Evolutionary conservation across 1,284 basidiomycete genomes (phyloP), one percentile per base, ranked within the genome.

Genomic region (Hypsizygus ulmarius): DNA sequence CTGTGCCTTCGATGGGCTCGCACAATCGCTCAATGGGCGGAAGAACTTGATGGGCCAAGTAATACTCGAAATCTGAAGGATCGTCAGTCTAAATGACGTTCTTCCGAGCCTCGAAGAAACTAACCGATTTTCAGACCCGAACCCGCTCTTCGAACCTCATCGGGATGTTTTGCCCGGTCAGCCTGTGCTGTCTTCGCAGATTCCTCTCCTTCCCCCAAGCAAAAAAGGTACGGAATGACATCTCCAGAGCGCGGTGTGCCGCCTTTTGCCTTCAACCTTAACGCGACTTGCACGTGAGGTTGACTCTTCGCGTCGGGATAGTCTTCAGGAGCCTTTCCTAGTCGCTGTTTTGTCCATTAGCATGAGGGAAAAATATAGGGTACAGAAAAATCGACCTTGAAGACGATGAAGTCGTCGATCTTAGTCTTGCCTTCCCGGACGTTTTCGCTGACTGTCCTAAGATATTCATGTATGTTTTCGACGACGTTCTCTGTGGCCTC

Each of bases 181-280:
- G 95, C 95, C 62, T 97, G 93, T 3, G 83, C 84, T 1, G 79
- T 79, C 66, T 89, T 93, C 5, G 84, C 73, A 0, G 76, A 70
- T 52, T 88, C 84, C 27, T 90, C 90, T 49, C 86, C 85, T 14
- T 87, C 81, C 3, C 82, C 79, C 1, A 91, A 59, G 63, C 96
- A 99, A 63, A 99, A 97, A 46, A 99, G 81, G 66, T 99, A 99
- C 0, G 95, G 87, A 53, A 99, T 91, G 50, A 99, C 95, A 65
- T 98, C 95, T 41, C 96, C 94, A 3, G 79, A 81, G 32, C 87
- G 83, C 0, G 92, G 88, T 14, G 81, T 82, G 3, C 81, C 82
- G 27, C 94, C 93, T 56, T 84, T 87, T 1, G 83, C 78, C 68
- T 95, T 96, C 85, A 97, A 86, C 25, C 92, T 81, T 49, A 97